Evolutionary conservation across 371 early-diverging fungal species (phyloP), one percentile per base, ranked within the genome.

Genomic region (Zychaea mexicana): DNA sequence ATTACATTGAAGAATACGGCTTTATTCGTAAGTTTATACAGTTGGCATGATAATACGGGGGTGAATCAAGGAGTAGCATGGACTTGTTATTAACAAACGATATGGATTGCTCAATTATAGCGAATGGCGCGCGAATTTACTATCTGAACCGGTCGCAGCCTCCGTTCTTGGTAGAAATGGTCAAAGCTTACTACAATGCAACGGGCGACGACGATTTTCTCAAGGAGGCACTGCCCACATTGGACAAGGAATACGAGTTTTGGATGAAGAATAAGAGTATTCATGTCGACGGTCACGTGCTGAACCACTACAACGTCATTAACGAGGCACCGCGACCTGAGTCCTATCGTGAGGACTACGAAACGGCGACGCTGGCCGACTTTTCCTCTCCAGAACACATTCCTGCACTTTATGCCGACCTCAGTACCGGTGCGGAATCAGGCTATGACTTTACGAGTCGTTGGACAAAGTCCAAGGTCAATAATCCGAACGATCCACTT

Each of bases 361-460:
- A 68, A n/a, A 85, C 89, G 1, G 90, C 81, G 0, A 73, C 85
- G 33, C 60, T 67, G 22, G 28, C 27, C 32, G 76, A 49, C 22
- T 49, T 49, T 49, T 17, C 49, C 24, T 49, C 49, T 22, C 21
- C 49, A 22, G 24, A 49, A 49, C 24, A 66, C 1, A 82, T 81
- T 46, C 56, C 60, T 2, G 66, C 42, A 1, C 64, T 91, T 10
- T 94, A 88, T 70, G 78, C 85, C 2, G 87, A 94, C 39, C 66
- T 95, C 39, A 92, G 91, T 22, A 79, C 94, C 2, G 93, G 87
- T 24, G 94, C 97, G 1, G 96, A 97, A 73, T 84, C 90, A n/a
- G 97, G 97, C 10, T 93, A 92, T 93, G 96, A 96, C 77, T 96
- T 88, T 64, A 85, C 90, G 21, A 79, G 88, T 6, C 83, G 96